Percentiles rank a stretch among this genome's conserved stretches.
These are phyloP conservation scores for Naganishia vishniacii DNA, from an alignment of 768 basidiomycete genomes.

Conservation along the genomic window DNA sequence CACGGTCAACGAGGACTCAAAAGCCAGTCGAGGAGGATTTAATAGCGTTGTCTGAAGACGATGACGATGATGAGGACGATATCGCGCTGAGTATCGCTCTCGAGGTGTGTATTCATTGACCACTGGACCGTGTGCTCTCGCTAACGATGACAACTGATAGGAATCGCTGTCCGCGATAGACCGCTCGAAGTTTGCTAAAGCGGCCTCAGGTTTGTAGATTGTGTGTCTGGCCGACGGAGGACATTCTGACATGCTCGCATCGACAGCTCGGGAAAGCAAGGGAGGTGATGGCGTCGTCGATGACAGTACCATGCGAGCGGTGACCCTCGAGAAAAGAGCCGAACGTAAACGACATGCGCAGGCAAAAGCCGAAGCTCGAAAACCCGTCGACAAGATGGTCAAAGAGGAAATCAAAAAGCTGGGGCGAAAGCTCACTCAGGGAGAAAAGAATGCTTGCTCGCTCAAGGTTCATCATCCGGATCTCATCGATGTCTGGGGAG, in stretches of 20 bases:
- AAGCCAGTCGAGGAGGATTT: conserved; percentile 11
- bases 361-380: conserved; percentile 23
- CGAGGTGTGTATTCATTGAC: conserved; percentile 1
- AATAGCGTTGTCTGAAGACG: conserved; percentile 5
- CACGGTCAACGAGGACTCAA: neutral
- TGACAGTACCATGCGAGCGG: neutral
- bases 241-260: too few species aligned
- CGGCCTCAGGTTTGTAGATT: neutral
- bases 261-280: neutral
- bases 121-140: neutral
- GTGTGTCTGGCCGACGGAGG: too few species aligned
- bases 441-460: conserved; percentile 54
- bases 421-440: conserved; percentile 65
- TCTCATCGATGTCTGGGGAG: conserved; percentile 77
- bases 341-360: conserved; percentile 43
- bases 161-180: conserved; percentile 9
- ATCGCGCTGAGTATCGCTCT: conserved; percentile 5
- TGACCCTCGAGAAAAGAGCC: conserved; percentile 5
- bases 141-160: neutral
- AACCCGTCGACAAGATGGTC: conserved; percentile 37
- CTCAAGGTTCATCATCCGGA: conserved; percentile 66
- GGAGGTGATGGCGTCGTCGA: neutral
- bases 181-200: conserved; percentile 15
- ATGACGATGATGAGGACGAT: conserved; percentile 14
- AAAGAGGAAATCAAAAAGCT: conserved; percentile 55